Evolutionary conservation across 768 basidiomycete genomes (phyloP).

Genomic region (Leccinum subgranulosum): DNA sequence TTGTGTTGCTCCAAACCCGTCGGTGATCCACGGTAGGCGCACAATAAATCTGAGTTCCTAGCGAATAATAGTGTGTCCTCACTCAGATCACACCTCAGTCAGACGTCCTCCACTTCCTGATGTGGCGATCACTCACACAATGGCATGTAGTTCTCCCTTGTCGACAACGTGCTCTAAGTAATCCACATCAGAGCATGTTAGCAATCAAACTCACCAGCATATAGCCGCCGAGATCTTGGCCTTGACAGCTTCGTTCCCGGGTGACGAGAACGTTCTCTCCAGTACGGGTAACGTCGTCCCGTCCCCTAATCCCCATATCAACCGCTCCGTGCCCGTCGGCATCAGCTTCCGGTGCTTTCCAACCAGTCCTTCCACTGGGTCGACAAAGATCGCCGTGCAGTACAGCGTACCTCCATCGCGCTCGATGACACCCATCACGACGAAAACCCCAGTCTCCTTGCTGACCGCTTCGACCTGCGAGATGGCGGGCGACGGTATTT

Average conservation of each 20-base stretch:
- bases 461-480: slow-evolving; percentile 47
- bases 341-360: slow-evolving; percentile 63
- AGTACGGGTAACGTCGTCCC: slow-evolving; percentile 51
- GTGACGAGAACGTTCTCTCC: slow-evolving; percentile 35
- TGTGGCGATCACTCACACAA: slow-evolving; percentile 40
- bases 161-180: not conserved
- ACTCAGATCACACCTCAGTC: slow-evolving; percentile 34
- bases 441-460: slow-evolving; percentile 46
- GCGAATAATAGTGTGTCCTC: slow-evolving; percentile 55
- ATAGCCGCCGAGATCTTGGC: slow-evolving; percentile 55
- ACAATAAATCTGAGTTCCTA: slow-evolving; percentile 59
- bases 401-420: slow-evolving; percentile 27
- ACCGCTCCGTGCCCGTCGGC: slow-evolving; percentile 57
- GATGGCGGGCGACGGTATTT: slow-evolving; percentile 51
- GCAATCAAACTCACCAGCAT: slow-evolving; percentile 45
- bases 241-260: slow-evolving; percentile 22
- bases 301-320: slow-evolving; percentile 64
- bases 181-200: not conserved
- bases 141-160: slow-evolving; percentile 73
- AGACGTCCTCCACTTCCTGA: not conserved
- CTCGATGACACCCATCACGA: slow-evolving; percentile 54
- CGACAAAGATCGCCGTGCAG: slow-evolving; percentile 57
- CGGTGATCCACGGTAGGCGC: slow-evolving; percentile 65
- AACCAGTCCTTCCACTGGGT: slow-evolving; percentile 49
- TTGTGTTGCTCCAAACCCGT: slow-evolving; percentile 52